These are phyloP conservation scores for Phytophthora quininea DNA, from an alignment of 352 stramenopile species.

Conservation along the genomic window DNA sequence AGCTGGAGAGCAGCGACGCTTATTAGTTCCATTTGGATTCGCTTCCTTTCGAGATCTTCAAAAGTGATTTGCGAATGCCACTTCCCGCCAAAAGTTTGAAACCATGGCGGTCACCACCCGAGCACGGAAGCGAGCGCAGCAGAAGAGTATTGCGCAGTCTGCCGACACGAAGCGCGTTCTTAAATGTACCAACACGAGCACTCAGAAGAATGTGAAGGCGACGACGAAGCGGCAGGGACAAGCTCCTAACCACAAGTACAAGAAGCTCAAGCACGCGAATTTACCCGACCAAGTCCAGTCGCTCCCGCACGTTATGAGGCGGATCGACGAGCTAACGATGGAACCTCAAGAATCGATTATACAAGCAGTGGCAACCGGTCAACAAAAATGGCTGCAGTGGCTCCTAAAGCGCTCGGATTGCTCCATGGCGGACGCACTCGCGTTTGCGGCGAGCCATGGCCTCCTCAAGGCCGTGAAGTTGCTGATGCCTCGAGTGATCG, in stretches of 20 bases:
- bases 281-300: neutral
- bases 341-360: neutral
- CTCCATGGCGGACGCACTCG: neutral
- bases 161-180: too few species aligned
- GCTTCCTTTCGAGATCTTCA: neutral
- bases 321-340: neutral
- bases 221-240: neutral
- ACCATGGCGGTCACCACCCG: too few species aligned
- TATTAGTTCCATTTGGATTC: neutral
- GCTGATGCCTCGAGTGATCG: neutral
- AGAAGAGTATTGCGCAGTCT: too few species aligned
- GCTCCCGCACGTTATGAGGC: neutral
- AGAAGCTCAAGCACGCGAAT: neutral
- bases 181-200: neutral
- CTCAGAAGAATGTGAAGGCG: neutral
- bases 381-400: neutral
- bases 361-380: neutral
- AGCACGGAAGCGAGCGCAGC: too few species aligned
- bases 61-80: too few species aligned
- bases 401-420: neutral
- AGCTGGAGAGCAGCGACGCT: neutral
- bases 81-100: too few species aligned
- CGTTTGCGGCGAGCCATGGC: neutral
- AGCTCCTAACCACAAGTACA: neutral
- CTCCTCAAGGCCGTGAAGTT: neutral